Evolutionary conservation across 768 basidiomycete genomes (phyloP), one percentile per base, ranked within the genome.

Genomic region (Pleurotus ostreatus): DNA sequence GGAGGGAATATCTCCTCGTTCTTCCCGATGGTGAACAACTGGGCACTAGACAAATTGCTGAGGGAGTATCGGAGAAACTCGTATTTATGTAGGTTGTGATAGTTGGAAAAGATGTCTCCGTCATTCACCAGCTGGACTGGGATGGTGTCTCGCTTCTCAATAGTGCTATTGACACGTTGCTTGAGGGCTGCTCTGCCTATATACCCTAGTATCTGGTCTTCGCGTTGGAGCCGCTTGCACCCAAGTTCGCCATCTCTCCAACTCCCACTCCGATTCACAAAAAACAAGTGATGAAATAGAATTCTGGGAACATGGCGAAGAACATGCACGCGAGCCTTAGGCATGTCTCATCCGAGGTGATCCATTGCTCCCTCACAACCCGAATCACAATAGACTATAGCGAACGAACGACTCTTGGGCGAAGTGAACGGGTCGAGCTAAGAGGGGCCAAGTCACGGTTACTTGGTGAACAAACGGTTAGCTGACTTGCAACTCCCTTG

Each of bases 141-240:
- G 16, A 11, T 26, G n/a, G 39, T 4, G 22, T 64, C 40, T 61
- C 65, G 4, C 49, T 68, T 15, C 68, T 70, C 39, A 47, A 70
- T 30, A 62, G 66, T 11, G 58, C 68, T 2, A 55, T 70, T 7
- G 67, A 66, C 1, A 70, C 70, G 20, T 62, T 57, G 6, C 69
- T 63, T 55, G 63, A 72, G 56, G 66, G 64, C 0, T 60, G 54
- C 4, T 65, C 71, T 7, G 55, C 59, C 4, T 69, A 71, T 57
- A 57, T 71, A 40, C 70, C 69, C 2, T 64, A 61, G 60, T 63
- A 68, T 49, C 62, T 55, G 23, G 53, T 69, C 15, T 40, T 69
- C 18, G 62, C 63, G n/a, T 37, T 72, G 18, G 67, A 7, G 49
- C 60, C 13, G 56, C 65, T 44, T 46, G 16, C 18, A 44, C 46